A percentile compares a stretch with the other conserved stretches of the same genome.
phyloP scores from a whole-genome alignment of 768 basidiomycete species.

The Tubosaeta sp. region DNA sequence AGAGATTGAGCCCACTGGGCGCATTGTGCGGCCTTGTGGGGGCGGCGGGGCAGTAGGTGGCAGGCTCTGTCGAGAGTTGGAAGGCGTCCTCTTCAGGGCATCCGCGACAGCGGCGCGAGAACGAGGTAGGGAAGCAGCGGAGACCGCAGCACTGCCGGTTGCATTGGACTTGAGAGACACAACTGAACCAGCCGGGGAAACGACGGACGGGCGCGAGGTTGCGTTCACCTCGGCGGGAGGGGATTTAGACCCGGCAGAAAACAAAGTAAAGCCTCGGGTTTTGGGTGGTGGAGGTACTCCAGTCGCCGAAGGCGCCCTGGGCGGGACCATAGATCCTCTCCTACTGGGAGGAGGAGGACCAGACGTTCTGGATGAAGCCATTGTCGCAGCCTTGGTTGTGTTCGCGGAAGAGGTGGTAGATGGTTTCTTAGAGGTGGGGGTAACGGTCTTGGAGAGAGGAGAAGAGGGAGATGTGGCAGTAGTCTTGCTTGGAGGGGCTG shows the following conservation, averaged over 20 bases:
- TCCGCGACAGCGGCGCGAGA: constrained; percentile 71
- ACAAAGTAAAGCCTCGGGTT: constrained; percentile 33
- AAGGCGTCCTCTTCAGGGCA: constrained; percentile 48
- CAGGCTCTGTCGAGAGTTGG: constrained; percentile 41
- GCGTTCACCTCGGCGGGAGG: constrained; percentile 20
- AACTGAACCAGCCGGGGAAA: constrained; percentile 53
- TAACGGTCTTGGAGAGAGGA: constrained; percentile 28
- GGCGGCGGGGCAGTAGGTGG: constrained; percentile 21
- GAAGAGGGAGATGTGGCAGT: constrained; percentile 28
- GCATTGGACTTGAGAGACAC: constrained; percentile 44
- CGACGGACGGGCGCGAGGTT: constrained; percentile 44
- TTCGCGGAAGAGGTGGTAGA: constrained; percentile 26
- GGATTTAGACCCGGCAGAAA: constrained; percentile 22
- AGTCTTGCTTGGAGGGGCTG: constrained; percentile 41
- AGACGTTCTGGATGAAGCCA: constrained; percentile 31
- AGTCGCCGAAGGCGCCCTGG: constrained; percentile 38
- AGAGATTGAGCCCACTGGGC: constrained; percentile 59
- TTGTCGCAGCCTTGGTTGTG: constrained; percentile 31
- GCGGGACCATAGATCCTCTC: constrained; percentile 29
- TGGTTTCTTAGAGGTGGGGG: constrained; percentile 30
- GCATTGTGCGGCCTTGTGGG: constrained; percentile 39
- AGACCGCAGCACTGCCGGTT: constrained; percentile 16
- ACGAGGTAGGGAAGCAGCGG: constrained; percentile 30
- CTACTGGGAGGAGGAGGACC: constrained; percentile 32
- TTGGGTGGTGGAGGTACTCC: constrained; percentile 34